phyloP scores from a whole-genome alignment of 116 monocot species.

The Zostera marina region DNA sequence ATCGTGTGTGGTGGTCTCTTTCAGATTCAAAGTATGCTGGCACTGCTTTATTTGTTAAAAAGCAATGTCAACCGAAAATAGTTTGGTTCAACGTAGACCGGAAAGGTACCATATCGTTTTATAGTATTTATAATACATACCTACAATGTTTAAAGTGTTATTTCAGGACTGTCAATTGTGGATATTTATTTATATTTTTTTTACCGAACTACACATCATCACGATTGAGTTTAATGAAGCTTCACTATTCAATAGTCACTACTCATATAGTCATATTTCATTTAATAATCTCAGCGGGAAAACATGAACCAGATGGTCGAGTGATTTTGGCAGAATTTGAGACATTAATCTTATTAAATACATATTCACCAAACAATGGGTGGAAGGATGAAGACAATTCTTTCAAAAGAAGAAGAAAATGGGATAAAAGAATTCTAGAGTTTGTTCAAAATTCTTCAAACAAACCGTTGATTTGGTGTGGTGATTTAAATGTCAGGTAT shows the following conservation, averaged over 20 bases:
- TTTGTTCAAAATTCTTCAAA: slow-evolving; percentile 51
- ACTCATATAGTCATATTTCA: slow-evolving; percentile 2
- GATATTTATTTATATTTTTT: background rate
- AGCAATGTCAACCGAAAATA: slow-evolving; percentile 53
- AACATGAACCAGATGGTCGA: slow-evolving; percentile 88
- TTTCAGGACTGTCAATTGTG: too few relatives aligned
- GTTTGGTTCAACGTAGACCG: slow-evolving; percentile 55
- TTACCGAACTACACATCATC: too few relatives aligned
- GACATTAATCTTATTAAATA: slow-evolving; percentile 58
- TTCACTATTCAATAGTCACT: background rate
- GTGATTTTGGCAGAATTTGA: slow-evolving; percentile 98
- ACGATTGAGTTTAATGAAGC: background rate
- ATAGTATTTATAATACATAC: background rate
- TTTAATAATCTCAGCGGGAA: slow-evolving; percentile 44
- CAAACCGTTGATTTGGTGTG: slow-evolving; percentile 91
- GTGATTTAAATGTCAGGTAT: slow-evolving; percentile 97
- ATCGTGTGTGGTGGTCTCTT: slow-evolving; percentile 97
- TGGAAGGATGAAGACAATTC: slow-evolving; percentile 98
- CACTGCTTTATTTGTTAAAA: slow-evolving; percentile 88
- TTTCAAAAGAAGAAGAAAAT: slow-evolving; percentile 82
- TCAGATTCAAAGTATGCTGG: slow-evolving; percentile 94
- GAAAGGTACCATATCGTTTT: slow-evolving; percentile 21
- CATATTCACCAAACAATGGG: slow-evolving; percentile 91
- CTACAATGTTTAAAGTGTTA: background rate
- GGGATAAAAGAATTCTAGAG: slow-evolving; percentile 92